These are phyloP conservation scores for Penicillium chermesinum DNA, from an alignment of 495 filamentous ascomycete species.

Conservation along the genomic window DNA sequence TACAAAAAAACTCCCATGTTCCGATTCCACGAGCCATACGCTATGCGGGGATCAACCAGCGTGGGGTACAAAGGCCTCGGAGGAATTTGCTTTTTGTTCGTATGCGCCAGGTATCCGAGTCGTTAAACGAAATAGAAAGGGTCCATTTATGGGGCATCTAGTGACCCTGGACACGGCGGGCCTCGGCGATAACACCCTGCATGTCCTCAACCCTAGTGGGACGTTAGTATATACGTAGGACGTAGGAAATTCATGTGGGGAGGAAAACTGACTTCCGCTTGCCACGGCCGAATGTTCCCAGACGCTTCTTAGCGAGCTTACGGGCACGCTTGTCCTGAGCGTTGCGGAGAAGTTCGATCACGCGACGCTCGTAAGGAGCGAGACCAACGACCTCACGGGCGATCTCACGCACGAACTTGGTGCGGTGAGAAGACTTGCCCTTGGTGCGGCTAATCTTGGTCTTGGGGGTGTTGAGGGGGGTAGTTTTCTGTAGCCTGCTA, in stretches of 20 bases:
- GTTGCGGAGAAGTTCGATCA: slow-evolving; percentile 98
- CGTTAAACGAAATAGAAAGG: slow-evolving; percentile 24
- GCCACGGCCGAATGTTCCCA: slow-evolving; percentile 94
- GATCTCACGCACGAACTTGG: slow-evolving; percentile 88
- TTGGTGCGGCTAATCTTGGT: slow-evolving; percentile 82
- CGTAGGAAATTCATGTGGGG: background rate
- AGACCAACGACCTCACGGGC: slow-evolving; percentile 91
- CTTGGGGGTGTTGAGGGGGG: slow-evolving; percentile 72
- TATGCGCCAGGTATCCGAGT: slow-evolving; percentile 27
- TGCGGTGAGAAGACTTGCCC: slow-evolving; percentile 87
- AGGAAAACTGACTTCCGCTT: slow-evolving; percentile 63
- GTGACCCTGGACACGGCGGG: slow-evolving; percentile 71
- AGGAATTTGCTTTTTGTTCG: slow-evolving; percentile 21
- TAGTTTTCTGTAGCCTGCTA: slow-evolving; percentile 74
- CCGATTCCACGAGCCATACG: slow-evolving; percentile 25
- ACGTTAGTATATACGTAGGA: background rate
- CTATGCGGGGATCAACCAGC: slow-evolving; percentile 16
- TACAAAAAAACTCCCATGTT: slow-evolving; percentile 26
- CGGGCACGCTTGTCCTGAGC: slow-evolving; percentile 98
- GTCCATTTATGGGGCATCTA: slow-evolving; percentile 45
- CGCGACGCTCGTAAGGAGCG: slow-evolving; percentile 94
- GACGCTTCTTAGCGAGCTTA: slow-evolving; percentile 99
- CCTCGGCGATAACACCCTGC: slow-evolving; percentile 93
- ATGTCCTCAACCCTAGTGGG: slow-evolving; percentile 88
- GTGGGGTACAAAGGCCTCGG: slow-evolving; percentile 9